A percentile compares a stretch with the other conserved stretches of the same genome.
These are phyloP conservation scores for Stephania japonica DNA, from an alignment of 164 flowering plant species.

Conservation along the genomic window DNA sequence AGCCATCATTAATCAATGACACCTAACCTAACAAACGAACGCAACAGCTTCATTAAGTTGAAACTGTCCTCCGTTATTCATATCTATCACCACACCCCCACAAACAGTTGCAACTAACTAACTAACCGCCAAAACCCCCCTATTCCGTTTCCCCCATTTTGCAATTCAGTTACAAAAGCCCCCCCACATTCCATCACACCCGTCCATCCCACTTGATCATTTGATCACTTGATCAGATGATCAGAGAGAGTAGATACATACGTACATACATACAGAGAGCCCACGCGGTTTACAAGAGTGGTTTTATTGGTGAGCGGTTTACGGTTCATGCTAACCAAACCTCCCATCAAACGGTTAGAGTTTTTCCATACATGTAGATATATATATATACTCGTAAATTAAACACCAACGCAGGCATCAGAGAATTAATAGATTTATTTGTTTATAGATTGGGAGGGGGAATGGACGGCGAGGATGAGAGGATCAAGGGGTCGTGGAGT, in stretches of 20 bases:
- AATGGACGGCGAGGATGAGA: conserved; percentile 12
- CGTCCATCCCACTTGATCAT: no score
- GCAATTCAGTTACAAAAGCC: neutral
- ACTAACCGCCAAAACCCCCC: neutral
- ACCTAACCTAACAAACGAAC: neutral
- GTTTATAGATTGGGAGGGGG: no score
- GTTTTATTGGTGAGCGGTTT: conserved; percentile 34
- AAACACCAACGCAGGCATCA: no score
- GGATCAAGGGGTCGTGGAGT: conserved; percentile 67
- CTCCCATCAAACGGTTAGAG: conserved; percentile 10
- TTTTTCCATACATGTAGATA: no score
- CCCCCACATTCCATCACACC: no score
- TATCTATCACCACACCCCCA: neutral
- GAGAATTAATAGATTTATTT: no score
- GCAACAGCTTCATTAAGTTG: neutral
- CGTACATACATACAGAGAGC: neutral
- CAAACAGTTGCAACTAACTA: neutral
- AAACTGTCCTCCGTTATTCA: neutral
- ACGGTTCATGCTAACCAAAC: conserved; percentile 31
- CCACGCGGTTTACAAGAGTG: conserved; percentile 5
- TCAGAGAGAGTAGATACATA: no score
- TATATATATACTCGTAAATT: no score
- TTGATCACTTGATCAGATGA: neutral
- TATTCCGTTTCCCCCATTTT: neutral
- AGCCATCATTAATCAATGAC: no score